Conservation (phyloP, 2,329 filamentous ascomycete species). For the Colletotrichum cuscutae region DNA sequence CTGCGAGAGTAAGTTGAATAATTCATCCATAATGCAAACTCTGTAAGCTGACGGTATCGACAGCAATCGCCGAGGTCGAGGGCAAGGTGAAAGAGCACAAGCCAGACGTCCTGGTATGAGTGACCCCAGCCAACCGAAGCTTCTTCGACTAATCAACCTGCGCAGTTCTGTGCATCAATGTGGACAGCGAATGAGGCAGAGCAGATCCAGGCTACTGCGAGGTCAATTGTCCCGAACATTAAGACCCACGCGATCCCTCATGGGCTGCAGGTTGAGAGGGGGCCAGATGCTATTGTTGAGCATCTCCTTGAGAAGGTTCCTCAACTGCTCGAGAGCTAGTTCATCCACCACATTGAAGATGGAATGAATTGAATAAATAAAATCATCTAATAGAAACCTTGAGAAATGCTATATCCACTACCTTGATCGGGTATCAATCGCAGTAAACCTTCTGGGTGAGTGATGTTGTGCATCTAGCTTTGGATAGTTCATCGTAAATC, state of each 20-base stretch:
- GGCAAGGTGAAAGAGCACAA: slow-evolving; percentile 55
- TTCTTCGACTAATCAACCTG: neutral
- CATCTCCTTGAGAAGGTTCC: slow-evolving; percentile 57
- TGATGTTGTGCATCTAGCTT: too few relatives aligned
- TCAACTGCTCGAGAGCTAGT: slow-evolving; percentile 36
- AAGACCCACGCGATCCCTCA: slow-evolving; percentile 64
- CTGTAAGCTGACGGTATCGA: neutral
- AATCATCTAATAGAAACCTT: too few relatives aligned
- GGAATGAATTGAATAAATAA: too few relatives aligned
- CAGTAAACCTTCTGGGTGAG: too few relatives aligned
- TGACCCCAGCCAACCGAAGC: neutral
- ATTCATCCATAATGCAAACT: neutral
- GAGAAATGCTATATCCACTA: too few relatives aligned
- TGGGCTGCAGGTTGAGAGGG: slow-evolving; percentile 62
- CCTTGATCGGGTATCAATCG: too few relatives aligned
- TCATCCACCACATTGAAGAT: neutral
- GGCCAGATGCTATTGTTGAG: slow-evolving; percentile 65
- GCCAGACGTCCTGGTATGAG: slow-evolving; percentile 43
- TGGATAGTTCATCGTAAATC: too few relatives aligned
- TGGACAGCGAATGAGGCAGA: slow-evolving; percentile 58
- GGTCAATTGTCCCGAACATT: slow-evolving; percentile 54
- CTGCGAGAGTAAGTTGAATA: slow-evolving; percentile 61
- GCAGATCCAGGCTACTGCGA: slow-evolving; percentile 56
- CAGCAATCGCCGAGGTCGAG: slow-evolving; percentile 66
- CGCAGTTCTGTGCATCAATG: slow-evolving; percentile 69